Evolutionary conservation across 306 rosid genomes (phyloP).

Genomic region (Glycyrrhiza uralensis): DNA sequence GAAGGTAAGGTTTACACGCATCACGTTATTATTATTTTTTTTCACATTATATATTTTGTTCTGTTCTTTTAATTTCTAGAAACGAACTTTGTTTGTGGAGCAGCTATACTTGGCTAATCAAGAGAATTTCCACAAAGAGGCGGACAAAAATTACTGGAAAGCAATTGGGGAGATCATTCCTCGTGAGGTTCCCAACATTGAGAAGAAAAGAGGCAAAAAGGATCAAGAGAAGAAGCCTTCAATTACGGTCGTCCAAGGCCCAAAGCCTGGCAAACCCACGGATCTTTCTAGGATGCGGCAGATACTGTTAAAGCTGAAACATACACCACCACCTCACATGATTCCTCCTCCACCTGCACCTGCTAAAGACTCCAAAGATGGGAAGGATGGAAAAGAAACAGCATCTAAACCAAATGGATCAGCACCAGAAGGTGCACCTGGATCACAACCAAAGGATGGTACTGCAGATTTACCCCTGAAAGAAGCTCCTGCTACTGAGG

Average conservation of each 20-base stretch:
- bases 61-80: slow-evolving; percentile 2
- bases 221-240: slow-evolving; percentile 92
- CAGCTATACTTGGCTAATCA: slow-evolving; percentile 70
- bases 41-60: neutral
- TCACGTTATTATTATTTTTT: neutral
- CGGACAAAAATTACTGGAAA: slow-evolving; percentile 96
- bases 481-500: slow-evolving; percentile 48
- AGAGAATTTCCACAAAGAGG: slow-evolving; percentile 89
- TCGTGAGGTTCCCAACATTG: slow-evolving; percentile 81
- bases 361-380: slow-evolving; percentile 57
- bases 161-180: slow-evolving; percentile 92
- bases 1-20: slow-evolving; percentile 51
- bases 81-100: slow-evolving; percentile 20
- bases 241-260: slow-evolving; percentile 80
- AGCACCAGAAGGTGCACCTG: slow-evolving; percentile 43
- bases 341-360: slow-evolving; percentile 82
- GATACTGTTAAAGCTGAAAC: slow-evolving; percentile 81
- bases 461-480: slow-evolving; percentile 45
- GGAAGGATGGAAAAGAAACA: slow-evolving; percentile 59
- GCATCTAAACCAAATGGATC: slow-evolving; percentile 54
- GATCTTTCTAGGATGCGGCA: slow-evolving; percentile 93
- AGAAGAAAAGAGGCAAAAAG: slow-evolving; percentile 88
- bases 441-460: slow-evolving; percentile 52
- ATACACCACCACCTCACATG: slow-evolving; percentile 94
- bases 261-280: slow-evolving; percentile 97